Evolutionary conservation across 495 filamentous ascomycete genomes (phyloP).

Genomic region (Apodospora peruviana): DNA sequence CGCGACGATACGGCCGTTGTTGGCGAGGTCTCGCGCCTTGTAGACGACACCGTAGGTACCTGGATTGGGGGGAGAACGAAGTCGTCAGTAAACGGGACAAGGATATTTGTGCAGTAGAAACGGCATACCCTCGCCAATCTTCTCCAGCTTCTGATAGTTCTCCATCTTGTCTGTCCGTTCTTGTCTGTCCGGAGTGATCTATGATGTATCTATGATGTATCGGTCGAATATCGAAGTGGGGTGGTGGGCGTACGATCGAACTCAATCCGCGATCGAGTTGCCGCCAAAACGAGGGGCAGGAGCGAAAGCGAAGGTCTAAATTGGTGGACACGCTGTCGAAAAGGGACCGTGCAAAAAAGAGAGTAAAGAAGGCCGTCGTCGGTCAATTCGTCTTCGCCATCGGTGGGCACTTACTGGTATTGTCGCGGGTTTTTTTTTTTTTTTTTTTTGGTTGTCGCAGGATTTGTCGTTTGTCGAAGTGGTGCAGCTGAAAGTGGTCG

Average conservation of each 20-base stretch:
- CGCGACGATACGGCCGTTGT: constrained; percentile 78
- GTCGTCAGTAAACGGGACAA: background rate
- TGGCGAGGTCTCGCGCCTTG: constrained; percentile 78
- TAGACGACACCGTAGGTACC: constrained; percentile 92
- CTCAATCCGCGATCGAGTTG: background rate
- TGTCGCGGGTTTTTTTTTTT: background rate
- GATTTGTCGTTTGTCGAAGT: background rate
- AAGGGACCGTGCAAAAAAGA: background rate
- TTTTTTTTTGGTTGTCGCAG: background rate
- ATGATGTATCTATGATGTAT: background rate
- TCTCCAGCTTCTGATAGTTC: constrained; percentile 99
- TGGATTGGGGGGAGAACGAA: constrained; percentile 25
- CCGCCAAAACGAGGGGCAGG: constrained; percentile 14
- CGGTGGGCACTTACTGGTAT: constrained; percentile 10
- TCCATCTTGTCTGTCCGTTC: constrained; percentile 63
- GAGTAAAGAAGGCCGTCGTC: constrained; percentile 1
- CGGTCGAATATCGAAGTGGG: background rate
- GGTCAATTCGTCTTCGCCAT: constrained; percentile 6
- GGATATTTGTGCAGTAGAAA: background rate
- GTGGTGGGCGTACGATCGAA: background rate
- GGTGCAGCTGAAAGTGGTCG: background rate
- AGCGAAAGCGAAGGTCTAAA: background rate
- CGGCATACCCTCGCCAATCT: constrained; percentile 89
- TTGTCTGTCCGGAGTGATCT: background rate
- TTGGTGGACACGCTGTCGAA: background rate